Evolutionary conservation across 148 eudicot species (phyloP).

Genomic region (Salicornia ramosissima): DNA sequence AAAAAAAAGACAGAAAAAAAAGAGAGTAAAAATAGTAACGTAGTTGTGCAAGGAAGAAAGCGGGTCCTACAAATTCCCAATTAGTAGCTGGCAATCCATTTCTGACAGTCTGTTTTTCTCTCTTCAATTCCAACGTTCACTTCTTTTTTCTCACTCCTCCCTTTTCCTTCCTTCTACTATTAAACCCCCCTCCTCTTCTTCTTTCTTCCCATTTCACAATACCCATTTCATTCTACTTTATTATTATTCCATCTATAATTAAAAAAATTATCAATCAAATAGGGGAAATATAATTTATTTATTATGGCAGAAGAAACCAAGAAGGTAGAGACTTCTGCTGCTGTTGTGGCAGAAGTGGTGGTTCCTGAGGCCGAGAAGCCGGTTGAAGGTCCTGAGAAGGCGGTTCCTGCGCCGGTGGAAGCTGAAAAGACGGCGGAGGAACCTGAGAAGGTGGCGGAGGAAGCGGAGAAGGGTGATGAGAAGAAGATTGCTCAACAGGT

Average conservation of each 20-base stretch:
- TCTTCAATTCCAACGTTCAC: slow-evolving; percentile 22
- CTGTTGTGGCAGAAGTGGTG: slow-evolving; percentile 23
- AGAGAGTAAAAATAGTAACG: not conserved
- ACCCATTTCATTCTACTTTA: not conserved
- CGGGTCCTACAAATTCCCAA: slow-evolving; percentile 30
- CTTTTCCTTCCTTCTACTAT: slow-evolving; percentile 8
- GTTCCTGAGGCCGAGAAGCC: slow-evolving; percentile 32
- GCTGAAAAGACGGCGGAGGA: not conserved
- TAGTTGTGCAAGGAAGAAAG: not conserved
- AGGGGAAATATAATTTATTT: not conserved
- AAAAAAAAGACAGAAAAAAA: no score
- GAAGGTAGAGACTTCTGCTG: slow-evolving; percentile 8
- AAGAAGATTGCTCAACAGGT: slow-evolving; percentile 37
- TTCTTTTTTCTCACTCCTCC: slow-evolving; percentile 6
- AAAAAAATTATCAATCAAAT: slow-evolving; percentile 12
- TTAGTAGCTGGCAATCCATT: slow-evolving; percentile 49
- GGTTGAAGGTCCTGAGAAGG: slow-evolving; percentile 17
- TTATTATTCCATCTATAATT: not conserved
- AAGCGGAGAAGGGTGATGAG: slow-evolving; percentile 19
- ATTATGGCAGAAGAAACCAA: slow-evolving; percentile 53
- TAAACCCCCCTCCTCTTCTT: slow-evolving; percentile 21
- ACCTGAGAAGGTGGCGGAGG: slow-evolving; percentile 28
- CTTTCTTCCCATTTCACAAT: not conserved
- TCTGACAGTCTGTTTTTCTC: slow-evolving; percentile 51
- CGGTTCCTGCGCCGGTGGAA: slow-evolving; percentile 16